Evolutionary conservation across 2,329 filamentous ascomycete genomes (phyloP), one percentile per base, ranked within the genome.

Genomic region (Teratosphaeria epicoccoides): DNA sequence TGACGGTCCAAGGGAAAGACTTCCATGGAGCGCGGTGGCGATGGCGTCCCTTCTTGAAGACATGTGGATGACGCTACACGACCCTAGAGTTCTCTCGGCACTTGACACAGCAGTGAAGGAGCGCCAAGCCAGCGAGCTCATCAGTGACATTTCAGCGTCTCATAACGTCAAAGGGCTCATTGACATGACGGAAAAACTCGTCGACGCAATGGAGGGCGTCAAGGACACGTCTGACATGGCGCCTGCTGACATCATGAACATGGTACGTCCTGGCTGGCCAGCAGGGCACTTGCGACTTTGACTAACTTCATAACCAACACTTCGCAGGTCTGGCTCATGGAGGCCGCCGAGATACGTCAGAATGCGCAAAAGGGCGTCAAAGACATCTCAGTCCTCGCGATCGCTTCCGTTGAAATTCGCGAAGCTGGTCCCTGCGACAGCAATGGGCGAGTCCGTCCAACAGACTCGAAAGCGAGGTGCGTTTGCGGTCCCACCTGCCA

Each of bases 1-100:
- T 17, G 40, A 29, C 11, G 7, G 37, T 24, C n/a, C 25, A 3
- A 49, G 51, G 24, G 6, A 29, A 1, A 46, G 47, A n/a, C 23
- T 17, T 12, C 52, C 55, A 1, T 51, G 57, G 43, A 55, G 49
- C 10, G 56, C 52, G 4, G 22, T 55, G 40, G 49, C 55, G 9
- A 44, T 63, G 28, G 59, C 57, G 4, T 24, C 28, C 2, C 37
- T 56, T 26, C 55, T 63, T n/a, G 59, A 63, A 49, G 47, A 45
- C 4, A 55, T 51, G 47, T 61, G 59, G 60, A 26, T 40, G 24
- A 23, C 37, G 23, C 47, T 63, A 24, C 58, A 47, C 40, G 53
- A 59, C 11, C 24, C 51, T 24, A 47, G 49, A 10, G 43, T 61
- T 2, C 28, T 56, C 7, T 53, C 52, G 1, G 46, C 54, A 22